These are phyloP conservation scores for Ehretia macrophylla DNA, from an alignment of 257 asterid genomes.

Conservation along the genomic window DNA sequence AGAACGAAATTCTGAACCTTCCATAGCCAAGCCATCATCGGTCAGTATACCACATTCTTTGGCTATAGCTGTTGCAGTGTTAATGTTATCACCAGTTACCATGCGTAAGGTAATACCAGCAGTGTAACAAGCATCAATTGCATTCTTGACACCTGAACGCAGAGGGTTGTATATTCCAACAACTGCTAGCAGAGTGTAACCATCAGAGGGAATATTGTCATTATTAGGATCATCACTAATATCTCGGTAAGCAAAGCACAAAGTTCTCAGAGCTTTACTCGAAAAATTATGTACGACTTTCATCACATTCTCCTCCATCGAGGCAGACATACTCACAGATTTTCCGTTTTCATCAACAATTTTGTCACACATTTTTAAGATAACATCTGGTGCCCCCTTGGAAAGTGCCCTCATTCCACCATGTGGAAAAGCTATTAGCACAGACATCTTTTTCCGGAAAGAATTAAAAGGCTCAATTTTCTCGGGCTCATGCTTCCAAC, in stretches of 20 bases:
- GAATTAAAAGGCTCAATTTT: constrained; percentile 93
- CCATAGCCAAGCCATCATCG: constrained; percentile 68
- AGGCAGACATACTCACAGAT: constrained; percentile 51
- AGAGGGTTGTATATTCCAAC: constrained; percentile 96
- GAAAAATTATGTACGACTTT: constrained; percentile 66
- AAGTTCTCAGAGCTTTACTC: constrained; percentile 75
- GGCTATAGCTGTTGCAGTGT: constrained; percentile 95
- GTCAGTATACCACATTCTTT: constrained; percentile 83
- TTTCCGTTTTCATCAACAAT: constrained; percentile 56
- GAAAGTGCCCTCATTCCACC: constrained; percentile 71
- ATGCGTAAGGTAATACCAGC: constrained; percentile 90
- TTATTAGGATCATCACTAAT: constrained; percentile 33
- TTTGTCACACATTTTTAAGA: constrained; percentile 58
- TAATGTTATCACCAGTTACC: constrained; percentile 92
- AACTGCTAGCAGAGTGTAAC: constrained; percentile 71
- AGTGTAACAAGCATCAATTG: constrained; percentile 65
- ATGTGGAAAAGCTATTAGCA: constrained; percentile 66
- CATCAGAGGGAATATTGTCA: constrained; percentile 54
- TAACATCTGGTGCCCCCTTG: constrained; percentile 95
- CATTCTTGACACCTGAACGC: constrained; percentile 83
- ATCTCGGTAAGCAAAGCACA: constrained; percentile 82
- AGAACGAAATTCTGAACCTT: constrained; percentile 73
- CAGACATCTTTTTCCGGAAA: constrained; percentile 86
- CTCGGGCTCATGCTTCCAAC: constrained; percentile 41
- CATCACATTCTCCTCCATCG: constrained; percentile 30